Evolutionary conservation across 2,329 filamentous ascomycete species (phyloP).

Genomic region (Claviceps fusiformis): DNA sequence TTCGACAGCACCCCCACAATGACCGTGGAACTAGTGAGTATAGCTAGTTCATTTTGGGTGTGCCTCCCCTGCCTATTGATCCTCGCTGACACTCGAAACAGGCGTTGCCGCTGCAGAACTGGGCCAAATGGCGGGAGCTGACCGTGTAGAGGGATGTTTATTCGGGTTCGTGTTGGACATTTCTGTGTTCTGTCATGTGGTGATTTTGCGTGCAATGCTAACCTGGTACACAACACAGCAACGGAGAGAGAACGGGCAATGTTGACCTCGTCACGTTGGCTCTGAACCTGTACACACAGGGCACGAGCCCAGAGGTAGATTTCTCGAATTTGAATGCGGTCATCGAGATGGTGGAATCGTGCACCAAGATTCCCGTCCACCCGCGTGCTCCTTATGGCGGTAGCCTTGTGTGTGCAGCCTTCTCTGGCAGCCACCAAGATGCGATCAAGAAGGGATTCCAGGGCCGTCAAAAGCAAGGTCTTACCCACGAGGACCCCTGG

Average conservation of each 20-base stretch:
- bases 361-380: conserved; percentile 55
- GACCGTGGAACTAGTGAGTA: conserved; percentile 59
- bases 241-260: conserved; percentile 91
- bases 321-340: conserved; percentile 79
- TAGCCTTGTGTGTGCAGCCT: conserved; percentile 53
- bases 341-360: conserved; percentile 80
- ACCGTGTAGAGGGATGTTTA: conserved; percentile 84
- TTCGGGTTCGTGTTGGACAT: conserved; percentile 23
- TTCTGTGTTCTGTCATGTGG: neutral
- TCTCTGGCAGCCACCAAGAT: conserved; percentile 86
- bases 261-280: conserved; percentile 88
- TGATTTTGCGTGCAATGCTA: neutral
- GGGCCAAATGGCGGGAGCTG: conserved; percentile 90
- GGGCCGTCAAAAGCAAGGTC: conserved; percentile 46
- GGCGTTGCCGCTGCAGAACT: conserved; percentile 64
- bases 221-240: conserved; percentile 28
- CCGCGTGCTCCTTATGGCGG: neutral
- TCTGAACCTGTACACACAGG: conserved; percentile 90
- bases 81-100: conserved; percentile 41
- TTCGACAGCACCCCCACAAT: conserved; percentile 64
- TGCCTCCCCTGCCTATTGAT: neutral
- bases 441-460: conserved; percentile 90
- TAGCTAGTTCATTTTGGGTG: neutral
- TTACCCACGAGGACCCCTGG: conserved; percentile 57
- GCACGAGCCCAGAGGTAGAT: conserved; percentile 71